These are phyloP conservation scores for Kockiozyma suomiensis DNA, from an alignment of 805 yeast species.

Conservation along the genomic window DNA sequence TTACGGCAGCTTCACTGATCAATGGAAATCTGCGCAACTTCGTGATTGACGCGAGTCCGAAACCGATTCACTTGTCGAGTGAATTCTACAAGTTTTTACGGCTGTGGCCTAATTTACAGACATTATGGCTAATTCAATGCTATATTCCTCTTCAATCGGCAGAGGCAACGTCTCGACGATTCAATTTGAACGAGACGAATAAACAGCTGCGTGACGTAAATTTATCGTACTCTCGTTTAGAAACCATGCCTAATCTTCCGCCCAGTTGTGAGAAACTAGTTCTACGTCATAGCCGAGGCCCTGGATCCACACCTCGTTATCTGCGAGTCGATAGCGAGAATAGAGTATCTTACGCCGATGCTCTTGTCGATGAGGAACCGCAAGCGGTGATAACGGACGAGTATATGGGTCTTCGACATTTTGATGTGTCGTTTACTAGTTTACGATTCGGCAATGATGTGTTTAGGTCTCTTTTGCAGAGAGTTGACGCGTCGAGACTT, in stretches of 20 bases:
- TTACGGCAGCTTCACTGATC: neutral
- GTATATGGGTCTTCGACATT: neutral
- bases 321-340: neutral
- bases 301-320: neutral
- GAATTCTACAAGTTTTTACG: constrained; percentile 8
- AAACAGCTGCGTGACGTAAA: neutral
- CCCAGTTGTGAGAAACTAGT: constrained; percentile 1
- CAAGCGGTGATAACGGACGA: neutral
- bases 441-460: neutral
- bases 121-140: constrained; percentile 5
- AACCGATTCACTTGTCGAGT: neutral
- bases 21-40: neutral
- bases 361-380: neutral
- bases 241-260: neutral
- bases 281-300: neutral
- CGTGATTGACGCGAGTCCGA: neutral
- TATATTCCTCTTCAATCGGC: neutral
- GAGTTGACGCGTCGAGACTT: neutral
- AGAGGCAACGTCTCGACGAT: neutral
- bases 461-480: neutral
- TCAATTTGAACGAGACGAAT: neutral
- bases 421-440: constrained; percentile 1
- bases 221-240: neutral
- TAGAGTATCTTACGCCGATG: neutral
- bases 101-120: constrained; percentile 11